Conservation (phyloP, 805 yeast species). For the Saccharomycopsis oosterbeekiorum region DNA sequence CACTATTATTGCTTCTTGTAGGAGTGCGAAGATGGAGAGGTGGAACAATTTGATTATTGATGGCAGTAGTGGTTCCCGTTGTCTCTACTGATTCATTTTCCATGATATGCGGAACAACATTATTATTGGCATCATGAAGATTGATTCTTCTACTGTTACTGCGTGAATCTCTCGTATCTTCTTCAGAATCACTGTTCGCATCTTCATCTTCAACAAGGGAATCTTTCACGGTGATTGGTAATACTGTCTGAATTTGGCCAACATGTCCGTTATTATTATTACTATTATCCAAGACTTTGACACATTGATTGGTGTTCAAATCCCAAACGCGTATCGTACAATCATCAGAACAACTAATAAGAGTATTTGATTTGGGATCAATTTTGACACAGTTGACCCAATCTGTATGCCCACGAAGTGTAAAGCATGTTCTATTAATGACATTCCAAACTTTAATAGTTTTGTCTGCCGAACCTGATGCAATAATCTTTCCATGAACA, state of each 20-base stretch:
- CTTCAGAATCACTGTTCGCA: slow-evolving; percentile 18
- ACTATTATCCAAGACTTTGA: slow-evolving; percentile 58
- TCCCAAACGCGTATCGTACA: slow-evolving; percentile 95
- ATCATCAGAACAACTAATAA: slow-evolving; percentile 87
- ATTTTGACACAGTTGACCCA: slow-evolving; percentile 88
- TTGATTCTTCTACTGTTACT: not conserved
- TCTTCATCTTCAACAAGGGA: slow-evolving; percentile 25
- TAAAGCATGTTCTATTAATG: slow-evolving; percentile 83
- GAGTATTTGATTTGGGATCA: slow-evolving; percentile 66
- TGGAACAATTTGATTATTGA: not conserved
- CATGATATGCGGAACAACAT: not conserved
- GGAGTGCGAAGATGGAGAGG: not conserved
- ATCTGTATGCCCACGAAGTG: slow-evolving; percentile 86
- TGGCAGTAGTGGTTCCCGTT: not conserved
- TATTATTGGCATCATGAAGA: not conserved
- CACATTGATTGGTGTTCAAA: slow-evolving; percentile 64
- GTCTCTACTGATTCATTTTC: not conserved
- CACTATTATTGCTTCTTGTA: not conserved
- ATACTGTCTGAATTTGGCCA: slow-evolving; percentile 88
- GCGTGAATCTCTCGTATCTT: not conserved
- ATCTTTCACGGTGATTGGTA: slow-evolving; percentile 72
- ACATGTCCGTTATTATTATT: slow-evolving; percentile 70
- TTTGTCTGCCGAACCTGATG: slow-evolving; percentile 86
- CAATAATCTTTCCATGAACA: slow-evolving; percentile 64
- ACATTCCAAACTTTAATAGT: slow-evolving; percentile 96